Base-by-base conservation (phyloP, 2,329 filamentous ascomycete species). In the Tolypocladium pustulatum region DNA sequence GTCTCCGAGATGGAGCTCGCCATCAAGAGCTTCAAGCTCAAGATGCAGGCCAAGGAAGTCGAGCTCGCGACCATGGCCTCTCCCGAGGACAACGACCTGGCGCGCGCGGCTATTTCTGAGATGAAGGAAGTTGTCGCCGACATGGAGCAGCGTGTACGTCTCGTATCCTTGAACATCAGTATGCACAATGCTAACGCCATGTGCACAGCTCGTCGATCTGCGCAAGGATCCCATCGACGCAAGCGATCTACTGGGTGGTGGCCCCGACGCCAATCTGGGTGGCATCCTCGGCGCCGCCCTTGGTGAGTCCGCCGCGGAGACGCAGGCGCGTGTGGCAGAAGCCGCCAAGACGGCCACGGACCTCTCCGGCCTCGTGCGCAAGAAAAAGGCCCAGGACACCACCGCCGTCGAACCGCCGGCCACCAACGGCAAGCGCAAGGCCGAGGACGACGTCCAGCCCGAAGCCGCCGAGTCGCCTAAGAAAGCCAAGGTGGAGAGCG, bases 101-200 rank as follows among this genome's bases (percentile, higher is more conserved):
- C 81, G 49, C 77, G 83, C 65, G 78, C 78, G 61, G 79, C 82
- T 60, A 88, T 94, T 61, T 73, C 78, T 57, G 88, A 94, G 61
- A 87, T 90, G 63, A 89, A 89, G 73, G 87, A 91, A 61, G 84
- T 94, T 64, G 81, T 93, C 54, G 80, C 81, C 57, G 90, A 94
- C 64, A 90, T 94, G 83, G 85, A 91, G 74, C 82, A 87, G 69
- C 79, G 89, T 64, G 84, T 89, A 75, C 73, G 82, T 73, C 10
- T 62, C 64, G 20, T 22, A 20, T 12, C 12, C 40, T 4, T 43
- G n/a, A 9, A 25, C 34, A 20, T 17, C 6, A 43, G 20, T 53
- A 5, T 36, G 0, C 36, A 25, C 55, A 13, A 57, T n/a, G 52
- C 17, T 54, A 17, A 58, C 56, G 1, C 30, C 2, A 15, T 17